Percentiles rank a stretch among this genome's conserved stretches.
Evolutionary conservation across 331 rosid genomes (phyloP).

Genomic region (Telfairia occidentalis): DNA sequence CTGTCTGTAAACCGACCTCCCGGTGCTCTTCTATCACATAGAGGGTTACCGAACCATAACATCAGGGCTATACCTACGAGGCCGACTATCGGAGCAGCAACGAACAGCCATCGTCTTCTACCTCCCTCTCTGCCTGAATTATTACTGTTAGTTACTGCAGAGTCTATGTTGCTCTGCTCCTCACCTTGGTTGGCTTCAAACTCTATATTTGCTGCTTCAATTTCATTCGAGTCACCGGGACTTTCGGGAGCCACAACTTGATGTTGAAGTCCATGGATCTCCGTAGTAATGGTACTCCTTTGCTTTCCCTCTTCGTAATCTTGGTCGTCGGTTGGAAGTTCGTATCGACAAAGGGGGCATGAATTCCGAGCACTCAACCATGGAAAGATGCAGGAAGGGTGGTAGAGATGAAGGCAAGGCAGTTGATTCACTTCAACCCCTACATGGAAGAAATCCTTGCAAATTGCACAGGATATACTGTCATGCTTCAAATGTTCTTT

Average conservation of each 20-base stretch:
- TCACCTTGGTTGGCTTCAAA: slow-evolving; percentile 20
- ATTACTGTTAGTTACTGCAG: slow-evolving; percentile 21
- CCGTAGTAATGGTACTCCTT: slow-evolving; percentile 23
- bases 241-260: slow-evolving; percentile 31
- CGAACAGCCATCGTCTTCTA: slow-evolving; percentile 67
- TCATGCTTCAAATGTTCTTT: slow-evolving; percentile 59
- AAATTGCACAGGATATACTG: slow-evolving; percentile 65
- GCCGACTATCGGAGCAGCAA: slow-evolving; percentile 88
- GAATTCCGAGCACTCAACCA: slow-evolving; percentile 86
- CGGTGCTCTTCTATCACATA: slow-evolving; percentile 28
- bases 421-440: slow-evolving; percentile 67
- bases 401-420: slow-evolving; percentile 87
- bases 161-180: slow-evolving; percentile 13
- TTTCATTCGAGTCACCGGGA: slow-evolving; percentile 28
- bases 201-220: slow-evolving; percentile 34
- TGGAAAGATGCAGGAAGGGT: slow-evolving; percentile 70
- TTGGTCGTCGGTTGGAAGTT: slow-evolving; percentile 89
- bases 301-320: slow-evolving; percentile 74
- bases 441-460: slow-evolving; percentile 55
- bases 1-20: slow-evolving; percentile 19
- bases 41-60: slow-evolving; percentile 73
- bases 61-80: slow-evolving; percentile 73
- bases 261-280: slow-evolving; percentile 28
- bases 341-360: slow-evolving; percentile 87
- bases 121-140: slow-evolving; percentile 32